A percentile compares a stretch with the other conserved stretches of the same genome.
Conservation (phyloP, 106 monocot species). For the Xerophyta viscosa region DNA sequence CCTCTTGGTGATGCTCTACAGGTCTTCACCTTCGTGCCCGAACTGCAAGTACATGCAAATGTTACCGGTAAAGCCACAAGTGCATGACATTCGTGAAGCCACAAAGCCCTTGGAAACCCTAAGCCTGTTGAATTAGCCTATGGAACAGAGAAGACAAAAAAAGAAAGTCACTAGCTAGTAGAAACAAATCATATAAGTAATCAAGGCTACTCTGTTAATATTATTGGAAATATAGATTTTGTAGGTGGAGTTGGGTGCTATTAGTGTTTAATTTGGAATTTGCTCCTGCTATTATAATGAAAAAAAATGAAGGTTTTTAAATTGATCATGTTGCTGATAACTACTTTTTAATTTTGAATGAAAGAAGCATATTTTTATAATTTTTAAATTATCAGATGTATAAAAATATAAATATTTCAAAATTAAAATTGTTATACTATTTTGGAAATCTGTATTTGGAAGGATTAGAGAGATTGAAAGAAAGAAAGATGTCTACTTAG, state of each 20-base stretch:
- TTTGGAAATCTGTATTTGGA: background rate
- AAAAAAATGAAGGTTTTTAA: too few species aligned
- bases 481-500: background rate
- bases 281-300: background rate
- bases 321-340: too few species aligned
- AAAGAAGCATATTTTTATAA: too few species aligned
- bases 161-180: background rate
- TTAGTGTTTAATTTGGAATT: background rate
- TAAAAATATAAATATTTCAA: too few species aligned
- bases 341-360: too few species aligned
- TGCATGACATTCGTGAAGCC: background rate
- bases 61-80: conserved; percentile 18
- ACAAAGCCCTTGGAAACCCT: conserved; percentile 67
- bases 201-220: background rate
- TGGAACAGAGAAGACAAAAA: background rate
- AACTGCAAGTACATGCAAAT: conserved; percentile 91
- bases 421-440: too few species aligned
- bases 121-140: conserved; percentile 60
- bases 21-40: conserved; percentile 78
- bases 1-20: conserved; percentile 84
- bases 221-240: background rate
- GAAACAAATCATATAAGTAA: background rate
- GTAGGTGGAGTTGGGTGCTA: background rate
- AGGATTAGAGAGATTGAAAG: background rate
- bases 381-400: too few species aligned